phyloP scores from a whole-genome alignment of 345 rosid species.

The Balakata baccata region DNA sequence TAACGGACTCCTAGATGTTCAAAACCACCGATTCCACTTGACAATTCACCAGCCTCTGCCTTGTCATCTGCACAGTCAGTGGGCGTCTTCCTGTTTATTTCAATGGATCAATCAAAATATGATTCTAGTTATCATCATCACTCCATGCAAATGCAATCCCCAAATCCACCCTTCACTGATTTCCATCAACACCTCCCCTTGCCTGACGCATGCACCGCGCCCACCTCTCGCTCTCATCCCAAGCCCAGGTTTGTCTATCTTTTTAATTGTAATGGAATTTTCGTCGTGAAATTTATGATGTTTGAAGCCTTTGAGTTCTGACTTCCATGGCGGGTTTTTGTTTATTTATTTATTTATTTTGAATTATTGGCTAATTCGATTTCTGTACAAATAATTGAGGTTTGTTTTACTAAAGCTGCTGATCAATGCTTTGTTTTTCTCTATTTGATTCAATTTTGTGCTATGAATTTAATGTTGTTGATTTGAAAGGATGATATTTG shows the following conservation, averaged over 20 bases:
- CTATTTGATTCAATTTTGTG: too few relatives aligned
- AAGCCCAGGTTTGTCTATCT: slow-evolving; percentile 18
- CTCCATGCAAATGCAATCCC: slow-evolving; percentile 18
- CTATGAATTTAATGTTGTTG: background rate
- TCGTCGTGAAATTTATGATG: background rate
- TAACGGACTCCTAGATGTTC: too few relatives aligned
- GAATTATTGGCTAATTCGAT: background rate
- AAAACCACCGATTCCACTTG: too few relatives aligned
- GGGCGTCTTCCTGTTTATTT: too few relatives aligned
- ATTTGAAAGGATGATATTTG: background rate
- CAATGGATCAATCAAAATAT: slow-evolving; percentile 8
- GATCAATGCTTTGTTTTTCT: too few relatives aligned
- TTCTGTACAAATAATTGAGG: background rate
- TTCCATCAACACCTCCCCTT: slow-evolving; percentile 31
- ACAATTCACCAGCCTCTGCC: too few relatives aligned
- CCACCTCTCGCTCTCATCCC: slow-evolving; percentile 21
- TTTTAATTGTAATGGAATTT: too few relatives aligned
- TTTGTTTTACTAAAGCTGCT: too few relatives aligned
- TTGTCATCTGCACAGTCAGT: too few relatives aligned
- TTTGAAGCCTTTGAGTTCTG: background rate
- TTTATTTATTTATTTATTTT: background rate
- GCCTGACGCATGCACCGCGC: slow-evolving; percentile 17
- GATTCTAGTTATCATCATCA: slow-evolving; percentile 19
- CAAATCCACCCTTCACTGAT: slow-evolving; percentile 25
- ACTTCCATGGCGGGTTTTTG: background rate